Evolutionary conservation across 2,329 filamentous ascomycete species (phyloP), one percentile per base, ranked within the genome.

Genomic region (Curvularia eragrostidis): DNA sequence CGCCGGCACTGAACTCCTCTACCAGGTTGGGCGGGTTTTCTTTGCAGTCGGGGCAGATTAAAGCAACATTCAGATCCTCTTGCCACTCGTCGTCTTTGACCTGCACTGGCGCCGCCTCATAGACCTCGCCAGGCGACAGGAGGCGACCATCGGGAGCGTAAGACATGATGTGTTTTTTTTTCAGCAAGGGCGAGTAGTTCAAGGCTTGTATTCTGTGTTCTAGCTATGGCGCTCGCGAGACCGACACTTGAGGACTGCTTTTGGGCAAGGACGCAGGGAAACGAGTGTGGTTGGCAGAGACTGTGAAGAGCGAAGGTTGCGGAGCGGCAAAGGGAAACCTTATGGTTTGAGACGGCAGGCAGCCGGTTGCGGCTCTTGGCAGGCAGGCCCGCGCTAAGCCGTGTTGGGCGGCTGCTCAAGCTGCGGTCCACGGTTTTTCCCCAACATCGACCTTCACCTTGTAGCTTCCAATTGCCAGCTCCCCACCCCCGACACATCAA

Each of bases 21-120:
- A 95, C 86, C 34, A 99, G 83, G 64, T 97, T 93, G 5, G 95
- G 94, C n/a, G 95, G 95, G 52, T 87, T 84, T 73, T 97, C 92
- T 72, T 89, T 90, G 83, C 95, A 99, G 74, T 99, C 94, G 15
- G 71, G 90, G 77, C 95, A 99, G 64, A 92, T 89, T 62, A 98
- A 79, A 65, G 89, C 87, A 72, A 92, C 89, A 76, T 91, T 96
- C 58, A 98, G 84, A 67, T 98, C 95, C 76, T 97, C 89, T 71
- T 87, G 87, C 83, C 88, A 96, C 63, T 82, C 75, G 47, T 81
- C 62, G 36, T 69, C 64, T 42, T 67, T 63, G 44, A 74, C 69
- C 44, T 66, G 69, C 28, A 73, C 75, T 54, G 64, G 54, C 69
- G 67, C 75, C 50, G 71, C 73, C 50, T 76, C 77, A 58, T 74